Conservation (phyloP, 305 asterid species). For the Withania somnifera region DNA sequence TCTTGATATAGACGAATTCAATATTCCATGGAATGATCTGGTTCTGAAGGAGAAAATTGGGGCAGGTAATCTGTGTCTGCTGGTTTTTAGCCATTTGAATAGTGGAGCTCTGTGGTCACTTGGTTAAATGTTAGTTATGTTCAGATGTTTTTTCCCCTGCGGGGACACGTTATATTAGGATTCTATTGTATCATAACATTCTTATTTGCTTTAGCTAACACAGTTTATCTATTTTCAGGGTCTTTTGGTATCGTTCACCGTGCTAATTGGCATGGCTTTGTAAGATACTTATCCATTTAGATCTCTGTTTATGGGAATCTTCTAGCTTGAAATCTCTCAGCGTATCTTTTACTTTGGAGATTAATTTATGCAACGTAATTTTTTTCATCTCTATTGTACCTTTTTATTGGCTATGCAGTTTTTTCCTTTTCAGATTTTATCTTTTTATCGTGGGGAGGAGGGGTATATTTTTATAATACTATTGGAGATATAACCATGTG, state of each 20-base stretch:
- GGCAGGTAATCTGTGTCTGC: slow-evolving; percentile 51
- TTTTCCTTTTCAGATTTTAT: neutral
- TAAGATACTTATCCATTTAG: slow-evolving; percentile 37
- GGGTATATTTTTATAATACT: neutral
- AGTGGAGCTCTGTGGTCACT: neutral
- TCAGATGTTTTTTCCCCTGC: neutral
- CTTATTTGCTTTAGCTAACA: slow-evolving; percentile 5
- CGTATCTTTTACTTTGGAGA: neutral
- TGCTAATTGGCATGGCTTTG: slow-evolving; percentile 98
- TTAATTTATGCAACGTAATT: neutral
- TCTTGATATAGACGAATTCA: slow-evolving; percentile 66
- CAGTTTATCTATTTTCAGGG: slow-evolving; percentile 39
- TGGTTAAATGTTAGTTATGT: neutral
- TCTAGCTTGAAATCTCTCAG: neutral
- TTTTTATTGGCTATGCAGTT: neutral
- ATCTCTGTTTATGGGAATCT: neutral
- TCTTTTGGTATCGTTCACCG: slow-evolving; percentile 98
- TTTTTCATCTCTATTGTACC: neutral
- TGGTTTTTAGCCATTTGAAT: neutral
- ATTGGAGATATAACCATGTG: neutral
- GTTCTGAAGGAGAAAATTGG: slow-evolving; percentile 78
- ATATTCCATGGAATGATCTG: slow-evolving; percentile 94
- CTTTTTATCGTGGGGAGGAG: neutral
- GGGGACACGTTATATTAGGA: neutral
- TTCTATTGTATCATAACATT: neutral